These are phyloP conservation scores for Rhodamnia rubescens DNA, from an alignment of 345 rosid genomes.

Conservation along the genomic window DNA sequence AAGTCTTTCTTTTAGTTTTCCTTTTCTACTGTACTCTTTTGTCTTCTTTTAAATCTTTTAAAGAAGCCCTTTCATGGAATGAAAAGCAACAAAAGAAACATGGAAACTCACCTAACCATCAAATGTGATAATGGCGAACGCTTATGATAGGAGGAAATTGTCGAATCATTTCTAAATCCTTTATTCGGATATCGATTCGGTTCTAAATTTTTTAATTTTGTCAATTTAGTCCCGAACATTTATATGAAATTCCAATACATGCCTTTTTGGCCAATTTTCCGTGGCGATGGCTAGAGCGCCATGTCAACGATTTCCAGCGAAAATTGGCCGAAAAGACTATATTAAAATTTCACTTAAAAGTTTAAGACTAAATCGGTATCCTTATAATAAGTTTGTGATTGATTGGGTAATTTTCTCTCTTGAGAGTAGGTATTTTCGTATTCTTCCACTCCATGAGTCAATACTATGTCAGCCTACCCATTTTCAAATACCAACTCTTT, in stretches of 20 bases:
- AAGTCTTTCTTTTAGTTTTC: neutral
- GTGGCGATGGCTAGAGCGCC: accelerated
- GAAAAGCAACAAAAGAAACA: neutral
- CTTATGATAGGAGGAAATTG: neutral
- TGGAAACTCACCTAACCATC: neutral
- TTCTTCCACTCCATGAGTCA: accelerated
- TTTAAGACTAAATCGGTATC: neutral
- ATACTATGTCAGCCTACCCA: neutral
- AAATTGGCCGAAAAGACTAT: accelerated
- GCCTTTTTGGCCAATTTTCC: neutral
- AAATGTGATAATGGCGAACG: too few species aligned
- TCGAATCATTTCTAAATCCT: accelerated
- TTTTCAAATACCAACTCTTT: neutral
- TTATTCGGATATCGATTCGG: accelerated
- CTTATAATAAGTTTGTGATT: neutral
- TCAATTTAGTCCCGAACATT: neutral
- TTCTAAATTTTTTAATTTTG: accelerated
- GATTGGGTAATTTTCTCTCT: neutral
- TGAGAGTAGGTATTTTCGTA: neutral
- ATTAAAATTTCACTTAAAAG: neutral
- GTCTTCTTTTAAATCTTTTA: neutral
- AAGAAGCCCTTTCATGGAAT: neutral
- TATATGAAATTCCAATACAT: neutral
- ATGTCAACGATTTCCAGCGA: accelerated
- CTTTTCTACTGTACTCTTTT: too few species aligned